Evolutionary conservation across 306 rosid species (phyloP).

Genomic region (Cucumis hystrix): DNA sequence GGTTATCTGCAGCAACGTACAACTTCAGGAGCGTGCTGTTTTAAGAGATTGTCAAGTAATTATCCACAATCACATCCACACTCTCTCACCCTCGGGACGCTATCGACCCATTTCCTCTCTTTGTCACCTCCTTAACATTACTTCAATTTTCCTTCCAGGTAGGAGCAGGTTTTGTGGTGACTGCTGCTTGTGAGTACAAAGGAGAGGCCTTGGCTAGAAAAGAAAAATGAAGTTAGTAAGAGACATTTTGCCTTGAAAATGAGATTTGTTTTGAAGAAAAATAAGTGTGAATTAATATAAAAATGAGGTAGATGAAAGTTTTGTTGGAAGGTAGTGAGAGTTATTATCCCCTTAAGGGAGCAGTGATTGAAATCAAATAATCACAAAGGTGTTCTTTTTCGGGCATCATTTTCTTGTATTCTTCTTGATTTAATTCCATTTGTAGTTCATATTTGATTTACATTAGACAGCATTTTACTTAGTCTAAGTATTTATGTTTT

Average conservation of each 20-base stretch:
- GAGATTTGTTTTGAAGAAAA: background rate
- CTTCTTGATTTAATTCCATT: background rate
- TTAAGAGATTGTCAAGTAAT: constrained; percentile 88
- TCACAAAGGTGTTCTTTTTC: background rate
- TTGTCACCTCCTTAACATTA: background rate
- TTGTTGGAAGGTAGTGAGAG: background rate
- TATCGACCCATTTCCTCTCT: background rate
- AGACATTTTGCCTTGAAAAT: background rate
- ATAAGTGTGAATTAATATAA: background rate
- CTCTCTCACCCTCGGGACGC: background rate
- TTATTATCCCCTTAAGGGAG: background rate
- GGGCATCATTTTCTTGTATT: background rate
- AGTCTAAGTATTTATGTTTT: background rate
- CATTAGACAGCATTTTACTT: background rate
- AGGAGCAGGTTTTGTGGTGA: constrained; percentile 82
- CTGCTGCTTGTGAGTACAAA: constrained; percentile 79
- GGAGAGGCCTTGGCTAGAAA: constrained; percentile 93
- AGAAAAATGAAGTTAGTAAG: constrained; percentile 25
- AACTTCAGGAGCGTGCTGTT: constrained; percentile 82
- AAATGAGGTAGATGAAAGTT: constrained; percentile 1
- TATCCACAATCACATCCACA: background rate
- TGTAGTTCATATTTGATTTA: background rate
- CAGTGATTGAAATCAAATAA: background rate
- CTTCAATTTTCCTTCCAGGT: constrained; percentile 36
- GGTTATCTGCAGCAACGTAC: constrained; percentile 82